Percentiles rank a stretch among this genome's conserved stretches.
Conservation (phyloP, 1,284 basidiomycete genomes). For the Fomitopsis betulina region DNA sequence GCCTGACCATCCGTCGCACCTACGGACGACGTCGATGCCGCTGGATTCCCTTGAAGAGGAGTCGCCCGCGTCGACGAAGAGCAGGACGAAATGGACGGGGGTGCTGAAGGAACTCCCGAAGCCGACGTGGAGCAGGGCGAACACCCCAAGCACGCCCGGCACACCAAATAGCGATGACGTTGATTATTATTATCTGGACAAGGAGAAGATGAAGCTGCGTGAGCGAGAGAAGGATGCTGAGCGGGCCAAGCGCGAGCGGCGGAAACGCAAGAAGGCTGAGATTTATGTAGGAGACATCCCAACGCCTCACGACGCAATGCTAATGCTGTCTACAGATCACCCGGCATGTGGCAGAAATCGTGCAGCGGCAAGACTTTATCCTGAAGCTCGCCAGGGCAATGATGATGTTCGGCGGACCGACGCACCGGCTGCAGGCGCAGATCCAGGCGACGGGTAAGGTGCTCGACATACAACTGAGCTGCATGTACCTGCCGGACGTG, state of each 20-base stretch:
- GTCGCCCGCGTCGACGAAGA: constrained; percentile 5
- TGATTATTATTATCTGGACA: constrained; percentile 21
- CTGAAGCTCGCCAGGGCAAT: constrained; percentile 85
- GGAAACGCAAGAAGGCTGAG: constrained; percentile 73
- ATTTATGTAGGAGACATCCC: constrained; percentile 54
- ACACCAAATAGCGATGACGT: constrained; percentile 21
- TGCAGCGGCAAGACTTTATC: constrained; percentile 87
- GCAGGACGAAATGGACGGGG: constrained; percentile 27
- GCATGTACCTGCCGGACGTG: constrained; percentile 84
- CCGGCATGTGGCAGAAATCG: constrained; percentile 83
- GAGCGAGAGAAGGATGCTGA: constrained; percentile 23
- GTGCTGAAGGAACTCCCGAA: constrained; percentile 31
- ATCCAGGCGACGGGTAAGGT: constrained; percentile 84
- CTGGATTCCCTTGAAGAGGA: constrained; percentile 4
- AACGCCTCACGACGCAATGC: too few relatives aligned
- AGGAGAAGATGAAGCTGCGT: constrained; percentile 19
- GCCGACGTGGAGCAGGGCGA: constrained; percentile 17
- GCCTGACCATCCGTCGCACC: constrained; percentile 10
- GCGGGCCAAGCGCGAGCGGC: constrained; percentile 31
- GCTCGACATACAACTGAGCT: constrained; percentile 79
- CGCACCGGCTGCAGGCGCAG: constrained; percentile 84
- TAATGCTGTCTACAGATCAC: constrained; percentile 57
- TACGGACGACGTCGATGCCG: constrained; percentile 12
- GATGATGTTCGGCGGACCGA: constrained; percentile 96
- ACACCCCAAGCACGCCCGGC: constrained; percentile 21